These are phyloP conservation scores for Aspergillus fijiensis DNA, from an alignment of 2,329 filamentous ascomycete species.

Conservation along the genomic window DNA sequence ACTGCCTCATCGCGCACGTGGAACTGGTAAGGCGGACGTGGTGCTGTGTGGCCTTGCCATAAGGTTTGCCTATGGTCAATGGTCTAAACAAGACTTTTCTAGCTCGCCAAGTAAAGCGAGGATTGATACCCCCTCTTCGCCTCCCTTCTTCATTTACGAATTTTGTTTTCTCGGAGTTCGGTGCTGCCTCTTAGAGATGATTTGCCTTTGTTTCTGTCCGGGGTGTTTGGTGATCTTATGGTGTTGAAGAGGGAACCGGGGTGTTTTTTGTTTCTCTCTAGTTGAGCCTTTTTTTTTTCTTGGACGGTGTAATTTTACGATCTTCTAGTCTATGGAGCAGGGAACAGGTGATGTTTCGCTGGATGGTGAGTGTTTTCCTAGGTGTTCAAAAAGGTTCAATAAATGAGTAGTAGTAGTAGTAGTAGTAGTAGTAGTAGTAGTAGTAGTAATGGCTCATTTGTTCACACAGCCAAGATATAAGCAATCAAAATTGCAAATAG, in stretches of 20 bases:
- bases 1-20: slow-evolving; percentile 86
- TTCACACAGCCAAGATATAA: too few relatives aligned
- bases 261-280: neutral
- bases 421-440: too few relatives aligned
- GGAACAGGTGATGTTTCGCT: neutral
- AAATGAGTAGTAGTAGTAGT: too few relatives aligned
- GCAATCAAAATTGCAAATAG: too few relatives aligned
- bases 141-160: neutral
- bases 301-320: neutral
- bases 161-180: neutral
- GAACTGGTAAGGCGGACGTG: slow-evolving; percentile 68
- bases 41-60: neutral
- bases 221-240: neutral
- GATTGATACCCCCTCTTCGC: neutral
- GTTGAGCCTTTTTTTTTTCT: too few relatives aligned
- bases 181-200: too few relatives aligned
- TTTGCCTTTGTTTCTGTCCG: too few relatives aligned
- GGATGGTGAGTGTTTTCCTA: neutral
- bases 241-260: neutral
- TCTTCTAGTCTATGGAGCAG: neutral
- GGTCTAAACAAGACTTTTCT: neutral
- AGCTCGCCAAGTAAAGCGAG: neutral
- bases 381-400: neutral
- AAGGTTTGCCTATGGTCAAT: neutral
- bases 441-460: too few relatives aligned